These are phyloP conservation scores for Fomitopsis betulina DNA, from an alignment of 1,284 basidiomycete species.

Conservation along the genomic window DNA sequence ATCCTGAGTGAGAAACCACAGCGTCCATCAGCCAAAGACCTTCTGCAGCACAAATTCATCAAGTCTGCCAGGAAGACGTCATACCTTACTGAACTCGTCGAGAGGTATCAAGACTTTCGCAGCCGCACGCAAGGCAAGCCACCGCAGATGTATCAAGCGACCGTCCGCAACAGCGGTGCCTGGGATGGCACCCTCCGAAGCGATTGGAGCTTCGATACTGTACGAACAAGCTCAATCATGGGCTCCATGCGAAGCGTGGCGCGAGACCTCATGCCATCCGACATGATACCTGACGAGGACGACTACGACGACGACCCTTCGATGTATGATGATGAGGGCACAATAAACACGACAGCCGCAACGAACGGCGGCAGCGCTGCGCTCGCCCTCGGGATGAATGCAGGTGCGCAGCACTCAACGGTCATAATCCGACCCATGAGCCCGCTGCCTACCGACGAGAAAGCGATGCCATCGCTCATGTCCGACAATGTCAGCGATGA, in stretches of 20 bases:
- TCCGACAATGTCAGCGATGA: constrained; percentile 34
- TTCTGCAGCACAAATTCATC: constrained; percentile 92
- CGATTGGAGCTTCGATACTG: constrained; percentile 95
- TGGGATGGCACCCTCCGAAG: constrained; percentile 81
- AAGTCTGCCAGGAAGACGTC: constrained; percentile 77
- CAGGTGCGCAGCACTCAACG: constrained; percentile 61
- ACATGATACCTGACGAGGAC: constrained; percentile 46
- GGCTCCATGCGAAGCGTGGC: constrained; percentile 68
- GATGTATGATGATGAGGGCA: constrained; percentile 30
- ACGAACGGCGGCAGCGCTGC: constrained; percentile 64
- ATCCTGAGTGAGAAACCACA: constrained; percentile 29
- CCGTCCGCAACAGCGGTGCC: constrained; percentile 47
- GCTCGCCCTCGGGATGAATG: constrained; percentile 45
- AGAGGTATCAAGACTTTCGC: constrained; percentile 73
- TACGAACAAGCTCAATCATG: constrained; percentile 70
- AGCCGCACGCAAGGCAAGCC: constrained; percentile 52
- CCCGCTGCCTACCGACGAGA: constrained; percentile 28
- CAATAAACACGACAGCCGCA: constrained; percentile 54
- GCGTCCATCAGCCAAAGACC: constrained; percentile 88
- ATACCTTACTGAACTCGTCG: constrained; percentile 82
- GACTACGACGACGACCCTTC: constrained; percentile 44
- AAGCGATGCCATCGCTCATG: constrained; percentile 39
- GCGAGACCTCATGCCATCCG: constrained; percentile 57
- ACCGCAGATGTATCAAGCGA: constrained; percentile 45
- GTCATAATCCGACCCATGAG: constrained; percentile 54